Conservation (phyloP, 1,139 yeast genomes). For the Debaryomycetaceae sp. region DNA sequence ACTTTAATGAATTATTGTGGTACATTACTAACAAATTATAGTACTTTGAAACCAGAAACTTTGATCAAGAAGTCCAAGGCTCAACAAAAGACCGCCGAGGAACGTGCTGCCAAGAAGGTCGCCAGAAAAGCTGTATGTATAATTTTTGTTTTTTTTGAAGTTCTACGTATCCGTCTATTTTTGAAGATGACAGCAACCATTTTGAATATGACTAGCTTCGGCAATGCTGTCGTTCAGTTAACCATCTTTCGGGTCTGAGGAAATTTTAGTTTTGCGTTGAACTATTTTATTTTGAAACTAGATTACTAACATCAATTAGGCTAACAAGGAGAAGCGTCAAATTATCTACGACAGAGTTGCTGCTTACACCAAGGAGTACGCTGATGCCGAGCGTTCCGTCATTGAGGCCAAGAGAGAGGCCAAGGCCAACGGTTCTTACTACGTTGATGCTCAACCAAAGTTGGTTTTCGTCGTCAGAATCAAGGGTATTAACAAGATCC, state of each 20-base stretch:
- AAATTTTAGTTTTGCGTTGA: slow-evolving; percentile 12
- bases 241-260: slow-evolving; percentile 99
- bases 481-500: slow-evolving; percentile 99
- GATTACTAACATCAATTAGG: slow-evolving; percentile 50
- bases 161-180: slow-evolving; percentile 12
- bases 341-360: slow-evolving; percentile 97
- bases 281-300: slow-evolving; percentile 3
- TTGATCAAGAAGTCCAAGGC: slow-evolving; percentile 93
- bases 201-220: slow-evolving; percentile 70
- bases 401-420: slow-evolving; percentile 94
- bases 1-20: slow-evolving; percentile 1
- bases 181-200: slow-evolving; percentile 65
- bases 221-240: slow-evolving; percentile 93
- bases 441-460: slow-evolving; percentile 96
- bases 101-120: slow-evolving; percentile 83
- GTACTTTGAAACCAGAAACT: slow-evolving; percentile 81
- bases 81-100: slow-evolving; percentile 80
- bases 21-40: slow-evolving; percentile 33
- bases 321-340: slow-evolving; percentile 88
- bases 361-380: slow-evolving; percentile 96
- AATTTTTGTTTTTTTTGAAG: neutral
- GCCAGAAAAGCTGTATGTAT: slow-evolving; percentile 88
- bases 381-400: slow-evolving; percentile 90
- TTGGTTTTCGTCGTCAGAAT: slow-evolving; percentile 97
- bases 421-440: slow-evolving; percentile 93